phyloP scores from a whole-genome alignment of 202 grass and related monocot genomes.

The Carex arenaria region DNA sequence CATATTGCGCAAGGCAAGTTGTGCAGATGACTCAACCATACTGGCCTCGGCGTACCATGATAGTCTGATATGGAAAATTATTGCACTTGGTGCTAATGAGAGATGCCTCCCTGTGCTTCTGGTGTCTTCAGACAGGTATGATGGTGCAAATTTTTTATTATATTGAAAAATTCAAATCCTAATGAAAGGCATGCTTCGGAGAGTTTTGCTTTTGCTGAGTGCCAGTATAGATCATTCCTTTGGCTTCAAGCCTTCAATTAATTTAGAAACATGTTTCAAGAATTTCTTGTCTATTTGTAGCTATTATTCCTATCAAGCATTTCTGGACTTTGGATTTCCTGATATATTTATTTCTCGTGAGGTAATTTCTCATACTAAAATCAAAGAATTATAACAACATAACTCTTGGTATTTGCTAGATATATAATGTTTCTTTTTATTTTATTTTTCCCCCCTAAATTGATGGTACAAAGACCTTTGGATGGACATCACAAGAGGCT shows the following conservation, averaged over 20 bases:
- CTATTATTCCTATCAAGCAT: slow-evolving; percentile 95
- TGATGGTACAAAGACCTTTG: slow-evolving; percentile 56
- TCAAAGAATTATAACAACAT: not conserved
- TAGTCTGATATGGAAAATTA: slow-evolving; percentile 87
- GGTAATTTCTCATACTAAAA: slow-evolving; percentile 47
- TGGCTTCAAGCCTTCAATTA: not conserved
- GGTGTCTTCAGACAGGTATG: slow-evolving; percentile 77
- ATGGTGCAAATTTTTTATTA: not conserved
- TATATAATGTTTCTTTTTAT: slow-evolving; percentile 3
- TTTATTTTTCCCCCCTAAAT: slow-evolving; percentile 1
- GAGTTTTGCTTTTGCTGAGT: not conserved
- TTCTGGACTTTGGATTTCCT: slow-evolving; percentile 81
- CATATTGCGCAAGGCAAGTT: slow-evolving; percentile 53
- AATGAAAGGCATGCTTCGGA: not conserved
- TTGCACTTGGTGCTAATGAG: slow-evolving; percentile 75
- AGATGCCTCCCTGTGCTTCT: slow-evolving; percentile 78
- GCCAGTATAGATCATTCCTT: not conserved
- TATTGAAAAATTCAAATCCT: not conserved
- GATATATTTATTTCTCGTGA: slow-evolving; percentile 98
- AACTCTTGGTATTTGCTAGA: not conserved
- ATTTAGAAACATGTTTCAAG: slow-evolving; percentile 8
- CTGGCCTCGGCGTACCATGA: slow-evolving; percentile 78
- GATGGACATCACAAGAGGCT: slow-evolving; percentile 83
- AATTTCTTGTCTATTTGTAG: slow-evolving; percentile 40
- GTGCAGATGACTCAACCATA: slow-evolving; percentile 56